Percentiles rank a stretch among this genome's conserved stretches.
Evolutionary conservation across 768 basidiomycete species (phyloP).

Genomic region (Auriscalpium orientale): DNA sequence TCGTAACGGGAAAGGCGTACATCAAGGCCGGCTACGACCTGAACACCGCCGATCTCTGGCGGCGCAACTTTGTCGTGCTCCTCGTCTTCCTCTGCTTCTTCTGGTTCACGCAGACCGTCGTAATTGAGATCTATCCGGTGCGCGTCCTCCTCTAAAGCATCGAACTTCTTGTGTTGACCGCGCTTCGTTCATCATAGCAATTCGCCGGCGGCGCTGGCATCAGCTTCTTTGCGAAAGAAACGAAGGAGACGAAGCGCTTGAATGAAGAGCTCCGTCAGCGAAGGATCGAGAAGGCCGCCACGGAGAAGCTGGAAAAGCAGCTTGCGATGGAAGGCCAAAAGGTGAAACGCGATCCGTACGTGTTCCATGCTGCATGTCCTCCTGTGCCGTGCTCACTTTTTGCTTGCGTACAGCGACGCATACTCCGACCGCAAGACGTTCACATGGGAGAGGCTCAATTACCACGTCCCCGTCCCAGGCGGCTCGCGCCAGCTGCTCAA

Average conservation of each 20-base stretch:
- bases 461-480: slow-evolving; percentile 63
- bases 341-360: slow-evolving; percentile 52
- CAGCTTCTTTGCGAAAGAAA: slow-evolving; percentile 59
- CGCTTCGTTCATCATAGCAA: slow-evolving; percentile 24
- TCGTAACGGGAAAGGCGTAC: slow-evolving; percentile 80
- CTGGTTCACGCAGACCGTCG: slow-evolving; percentile 58
- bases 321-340: slow-evolving; percentile 12
- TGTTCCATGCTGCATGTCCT: slow-evolving; percentile 2
- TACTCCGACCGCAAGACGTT: slow-evolving; percentile 44
- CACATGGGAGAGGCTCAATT: slow-evolving; percentile 78
- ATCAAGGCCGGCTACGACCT: slow-evolving; percentile 53
- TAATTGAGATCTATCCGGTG: slow-evolving; percentile 55
- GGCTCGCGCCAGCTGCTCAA: slow-evolving; percentile 60
- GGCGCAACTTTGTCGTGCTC: slow-evolving; percentile 63
- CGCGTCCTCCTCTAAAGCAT: slow-evolving; percentile 17
- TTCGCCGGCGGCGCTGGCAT: slow-evolving; percentile 52
- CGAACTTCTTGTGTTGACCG: slow-evolving; percentile 15
- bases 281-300: slow-evolving; percentile 27
- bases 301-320: slow-evolving; percentile 22
- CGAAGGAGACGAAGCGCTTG: slow-evolving; percentile 41
- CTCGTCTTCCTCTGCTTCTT: slow-evolving; percentile 66
- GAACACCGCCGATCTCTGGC: slow-evolving; percentile 51
- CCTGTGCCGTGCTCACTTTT: neutral
- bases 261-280: slow-evolving; percentile 47
- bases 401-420: neutral